phyloP scores from a whole-genome alignment of 768 basidiomycete genomes.

The Termitomyces sp. region DNA sequence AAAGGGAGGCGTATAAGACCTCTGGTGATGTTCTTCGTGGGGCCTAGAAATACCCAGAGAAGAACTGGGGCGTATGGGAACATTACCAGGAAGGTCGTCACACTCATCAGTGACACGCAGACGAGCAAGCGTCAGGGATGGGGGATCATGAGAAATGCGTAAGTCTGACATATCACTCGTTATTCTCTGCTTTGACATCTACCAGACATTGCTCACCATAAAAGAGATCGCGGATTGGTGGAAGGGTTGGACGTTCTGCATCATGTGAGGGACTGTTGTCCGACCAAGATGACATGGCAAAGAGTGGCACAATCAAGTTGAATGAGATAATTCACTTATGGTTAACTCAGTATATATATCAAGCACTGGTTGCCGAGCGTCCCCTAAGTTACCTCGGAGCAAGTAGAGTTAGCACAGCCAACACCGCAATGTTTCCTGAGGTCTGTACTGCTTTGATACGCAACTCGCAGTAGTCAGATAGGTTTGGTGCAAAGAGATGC shows the following conservation, averaged over 20 bases:
- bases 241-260: conserved; percentile 58
- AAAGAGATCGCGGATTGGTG: conserved; percentile 70
- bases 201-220: conserved; percentile 38
- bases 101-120: conserved; percentile 41
- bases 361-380: conserved; percentile 11
- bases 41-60: conserved; percentile 1
- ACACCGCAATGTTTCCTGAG: background rate
- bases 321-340: conserved; percentile 1
- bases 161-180: conserved; percentile 11
- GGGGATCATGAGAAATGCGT: conserved; percentile 28
- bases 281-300: conserved; percentile 27
- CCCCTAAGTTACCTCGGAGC: conserved; percentile 7
- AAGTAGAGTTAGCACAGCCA: conserved; percentile 19
- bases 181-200: background rate
- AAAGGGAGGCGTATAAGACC: conserved; percentile 5
- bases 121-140: conserved; percentile 41
- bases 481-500: background rate
- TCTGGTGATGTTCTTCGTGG: background rate
- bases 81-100: conserved; percentile 17
- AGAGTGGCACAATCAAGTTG: background rate
- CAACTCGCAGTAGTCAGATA: conserved; percentile 10
- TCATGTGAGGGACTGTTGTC: conserved; percentile 26
- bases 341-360: conserved; percentile 15
- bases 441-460: background rate
- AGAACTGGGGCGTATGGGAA: conserved; percentile 10